phyloP scores from a whole-genome alignment of 768 basidiomycete genomes.

The Trametes cubensis region DNA sequence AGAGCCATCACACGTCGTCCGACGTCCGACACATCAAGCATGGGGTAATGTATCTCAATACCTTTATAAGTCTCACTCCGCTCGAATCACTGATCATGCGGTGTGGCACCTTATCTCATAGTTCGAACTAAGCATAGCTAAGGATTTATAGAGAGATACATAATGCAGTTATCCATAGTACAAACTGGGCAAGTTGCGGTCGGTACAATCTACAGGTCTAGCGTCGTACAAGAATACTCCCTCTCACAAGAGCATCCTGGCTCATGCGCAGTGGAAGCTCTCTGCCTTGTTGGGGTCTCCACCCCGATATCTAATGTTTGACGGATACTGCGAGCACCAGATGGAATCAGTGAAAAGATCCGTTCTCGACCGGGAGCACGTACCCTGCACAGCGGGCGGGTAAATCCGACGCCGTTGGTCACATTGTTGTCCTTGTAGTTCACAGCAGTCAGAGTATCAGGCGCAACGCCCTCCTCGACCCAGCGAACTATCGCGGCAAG shows the following conservation, averaged over 20 bases:
- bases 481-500: constrained; percentile 37
- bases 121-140: no score
- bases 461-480: constrained; percentile 38
- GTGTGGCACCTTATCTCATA: no score
- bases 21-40: no score
- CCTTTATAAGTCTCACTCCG: no score
- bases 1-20: no score
- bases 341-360: background rate
- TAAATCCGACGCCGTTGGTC: constrained; percentile 26
- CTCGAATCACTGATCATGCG: no score
- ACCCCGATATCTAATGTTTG: constrained; percentile 7
- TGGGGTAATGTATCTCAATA: no score
- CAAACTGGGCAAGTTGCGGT: background rate
- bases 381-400: constrained; percentile 29
- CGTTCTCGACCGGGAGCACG: background rate
- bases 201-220: no score
- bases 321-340: constrained; percentile 12
- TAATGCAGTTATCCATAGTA: no score
- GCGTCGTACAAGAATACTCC: no score
- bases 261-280: constrained; percentile 15
- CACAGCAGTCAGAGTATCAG: constrained; percentile 28
- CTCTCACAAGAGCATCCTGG: background rate
- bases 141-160: no score
- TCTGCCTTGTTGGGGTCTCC: constrained; percentile 13
- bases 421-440: constrained; percentile 26